phyloP scores from a whole-genome alignment of 192 early-diverging fungal genomes.

The Coemansia sp. region DNA sequence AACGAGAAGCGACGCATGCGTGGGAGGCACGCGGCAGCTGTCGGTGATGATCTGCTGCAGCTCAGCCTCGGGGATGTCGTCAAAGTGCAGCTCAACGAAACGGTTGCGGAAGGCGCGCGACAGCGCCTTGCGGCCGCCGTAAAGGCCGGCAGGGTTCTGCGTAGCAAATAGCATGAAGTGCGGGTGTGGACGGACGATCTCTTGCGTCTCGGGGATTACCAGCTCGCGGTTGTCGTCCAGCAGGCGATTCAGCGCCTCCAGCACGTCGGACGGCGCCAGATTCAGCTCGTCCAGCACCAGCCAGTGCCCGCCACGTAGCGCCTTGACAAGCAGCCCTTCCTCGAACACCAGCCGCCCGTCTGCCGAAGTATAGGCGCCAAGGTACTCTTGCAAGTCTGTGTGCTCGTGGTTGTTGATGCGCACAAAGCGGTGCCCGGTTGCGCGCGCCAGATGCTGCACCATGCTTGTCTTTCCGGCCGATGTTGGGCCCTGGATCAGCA shows the following conservation, averaged over 20 bases:
- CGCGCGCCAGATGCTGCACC: conserved; percentile 92
- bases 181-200: conserved; percentile 89
- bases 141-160: conserved; percentile 97
- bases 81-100: conserved; percentile 96
- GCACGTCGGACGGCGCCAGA: conserved; percentile 95
- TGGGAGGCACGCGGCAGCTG: conserved; percentile 85
- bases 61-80: conserved; percentile 93
- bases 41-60: conserved; percentile 86
- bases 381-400: conserved; percentile 97
- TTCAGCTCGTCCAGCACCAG: conserved; percentile 99
- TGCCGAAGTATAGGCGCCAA: conserved; percentile 90
- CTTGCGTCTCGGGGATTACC: conserved; percentile 93
- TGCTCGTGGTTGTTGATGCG: conserved; percentile 99
- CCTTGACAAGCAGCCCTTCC: conserved; percentile 94
- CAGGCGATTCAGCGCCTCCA: conserved; percentile 96
- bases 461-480: conserved; percentile 98
- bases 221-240: conserved; percentile 98
- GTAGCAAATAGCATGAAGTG: conserved; percentile 99
- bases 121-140: conserved; percentile 95
- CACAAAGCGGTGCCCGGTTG: conserved; percentile 92
- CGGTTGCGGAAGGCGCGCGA: conserved; percentile 97
- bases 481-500: conserved; percentile 98
- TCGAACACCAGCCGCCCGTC: conserved; percentile 90
- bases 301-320: conserved; percentile 94
- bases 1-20: conserved; percentile 83